These are phyloP conservation scores for Pyrenochaeta sp. DNA, from an alignment of 2,329 filamentous ascomycete genomes.

Conservation along the genomic window DNA sequence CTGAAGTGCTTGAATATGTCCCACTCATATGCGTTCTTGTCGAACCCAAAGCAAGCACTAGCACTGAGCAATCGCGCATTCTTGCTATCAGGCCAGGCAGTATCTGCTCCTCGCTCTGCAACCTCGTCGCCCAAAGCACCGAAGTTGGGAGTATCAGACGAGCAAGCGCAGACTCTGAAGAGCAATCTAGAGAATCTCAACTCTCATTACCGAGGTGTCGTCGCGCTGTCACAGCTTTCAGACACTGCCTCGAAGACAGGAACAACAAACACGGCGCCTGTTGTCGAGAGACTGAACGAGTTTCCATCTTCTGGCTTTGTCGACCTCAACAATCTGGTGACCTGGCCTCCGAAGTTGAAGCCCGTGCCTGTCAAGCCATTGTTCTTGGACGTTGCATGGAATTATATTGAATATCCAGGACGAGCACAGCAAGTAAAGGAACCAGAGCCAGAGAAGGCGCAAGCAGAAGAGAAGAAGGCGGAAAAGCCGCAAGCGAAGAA, in stretches of 20 bases:
- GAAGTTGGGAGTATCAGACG: conserved; percentile 71
- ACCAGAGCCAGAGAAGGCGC: conserved; percentile 35
- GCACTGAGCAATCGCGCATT: conserved; percentile 80
- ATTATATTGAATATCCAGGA: conserved; percentile 92
- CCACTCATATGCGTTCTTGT: conserved; percentile 80
- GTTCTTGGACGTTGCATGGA: conserved; percentile 96
- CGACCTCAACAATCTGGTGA: conserved; percentile 81
- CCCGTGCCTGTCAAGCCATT: conserved; percentile 91
- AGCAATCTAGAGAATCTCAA: conserved; percentile 74
- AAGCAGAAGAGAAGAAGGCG: conserved; percentile 35
- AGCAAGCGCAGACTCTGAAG: conserved; percentile 67
- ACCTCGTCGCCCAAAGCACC: conserved; percentile 57
- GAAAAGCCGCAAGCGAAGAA: conserved; percentile 56
- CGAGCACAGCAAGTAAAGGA: conserved; percentile 53
- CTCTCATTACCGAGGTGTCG: conserved; percentile 83
- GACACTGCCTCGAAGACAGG: conserved; percentile 57
- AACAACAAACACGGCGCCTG: conserved; percentile 61
- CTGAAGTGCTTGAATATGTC: conserved; percentile 89
- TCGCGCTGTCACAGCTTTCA: conserved; percentile 76
- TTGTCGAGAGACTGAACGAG: conserved; percentile 77
- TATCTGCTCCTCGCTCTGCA: conserved; percentile 51
- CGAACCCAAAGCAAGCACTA: conserved; percentile 79
- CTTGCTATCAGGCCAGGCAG: conserved; percentile 65
- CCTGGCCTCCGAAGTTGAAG: conserved; percentile 84
- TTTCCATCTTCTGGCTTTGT: conserved; percentile 74